Conservation (phyloP, 305 asterid species). For the Fraxinus dipetala region DNA sequence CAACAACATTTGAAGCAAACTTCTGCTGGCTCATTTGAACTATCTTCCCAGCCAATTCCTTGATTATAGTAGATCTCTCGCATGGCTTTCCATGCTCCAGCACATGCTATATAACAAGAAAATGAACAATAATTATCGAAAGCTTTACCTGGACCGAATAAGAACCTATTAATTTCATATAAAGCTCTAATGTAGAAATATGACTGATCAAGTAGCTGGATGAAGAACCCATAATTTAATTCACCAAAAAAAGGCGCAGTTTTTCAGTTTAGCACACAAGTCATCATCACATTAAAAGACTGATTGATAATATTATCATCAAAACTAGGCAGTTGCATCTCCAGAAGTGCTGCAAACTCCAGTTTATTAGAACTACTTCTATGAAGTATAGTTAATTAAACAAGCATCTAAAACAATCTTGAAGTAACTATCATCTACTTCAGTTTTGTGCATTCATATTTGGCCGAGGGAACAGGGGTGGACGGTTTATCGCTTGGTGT, state of each 20-base stretch:
- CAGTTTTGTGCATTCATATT: neutral
- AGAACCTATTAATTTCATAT: neutral
- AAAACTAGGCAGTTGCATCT: neutral
- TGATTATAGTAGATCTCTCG: slow-evolving; percentile 53
- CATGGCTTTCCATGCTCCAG: slow-evolving; percentile 64
- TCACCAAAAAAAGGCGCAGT: neutral
- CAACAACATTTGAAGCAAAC: slow-evolving; percentile 64
- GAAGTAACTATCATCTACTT: neutral
- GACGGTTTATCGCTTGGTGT: neutral
- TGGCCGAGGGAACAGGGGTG: neutral
- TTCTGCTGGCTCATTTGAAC: slow-evolving; percentile 77
- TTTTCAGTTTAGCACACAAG: neutral
- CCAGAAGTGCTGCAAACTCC: neutral
- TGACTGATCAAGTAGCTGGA: neutral
- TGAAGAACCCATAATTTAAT: neutral
- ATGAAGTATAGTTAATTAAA: neutral
- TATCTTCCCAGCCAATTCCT: slow-evolving; percentile 61
- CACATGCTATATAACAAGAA: slow-evolving; percentile 41
- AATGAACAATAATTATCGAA: neutral
- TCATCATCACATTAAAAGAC: neutral
- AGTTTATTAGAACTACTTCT: neutral
- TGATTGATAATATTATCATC: neutral
- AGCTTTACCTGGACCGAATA: neutral
- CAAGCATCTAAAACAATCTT: neutral
- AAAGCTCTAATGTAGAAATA: neutral